Evolutionary conservation across 768 basidiomycete species (phyloP), one percentile per base, ranked within the genome.

Genomic region (Boletus subparvulus): DNA sequence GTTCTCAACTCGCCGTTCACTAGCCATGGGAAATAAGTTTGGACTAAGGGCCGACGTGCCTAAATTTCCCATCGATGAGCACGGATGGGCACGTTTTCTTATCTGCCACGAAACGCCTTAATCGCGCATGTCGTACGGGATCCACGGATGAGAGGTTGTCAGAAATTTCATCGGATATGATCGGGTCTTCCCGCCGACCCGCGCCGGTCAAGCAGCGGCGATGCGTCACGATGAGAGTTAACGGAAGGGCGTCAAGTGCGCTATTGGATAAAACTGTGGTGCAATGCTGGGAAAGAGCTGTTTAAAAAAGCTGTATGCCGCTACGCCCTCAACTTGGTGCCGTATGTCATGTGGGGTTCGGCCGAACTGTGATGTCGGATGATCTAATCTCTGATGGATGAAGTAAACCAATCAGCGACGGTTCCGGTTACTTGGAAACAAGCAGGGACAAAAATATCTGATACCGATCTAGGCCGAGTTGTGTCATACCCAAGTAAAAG

Each of bases 341-440:
- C 17, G 32, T 9, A 41, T 53, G 12, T 16, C 7, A 14, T 6
- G 32, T 32, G 28, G 32, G 33, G 10, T 37, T 54, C 63, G 55
- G 63, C 55, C 63, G 55, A 61, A 42, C 4, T 12, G 41, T n/a
- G 40, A 52, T 19, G 17, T n/a, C 8, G 26, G 17, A 44, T 59
- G 52, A 54, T 44, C 41, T 46, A 36, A 52, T 33, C 39, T 35
- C n/a, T 41, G 50, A 61, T 21, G 21, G 21, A 21, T 21, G 21
- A 21, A 21, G 21, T 21, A 21, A 21, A 21, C 21, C 21, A 21
- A 21, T 21, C 21, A 21, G 21, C 21, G 21, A 21, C 21, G 21
- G 21, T 21, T 21, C 21, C 21, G 21, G 21, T 21, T 21, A 21
- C 21, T 21, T 21, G 21, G 21, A 21, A 21, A 21, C 21, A 21